These are phyloP conservation scores for Daldinia concentrica DNA, from an alignment of 495 filamentous ascomycete species.

Conservation along the genomic window DNA sequence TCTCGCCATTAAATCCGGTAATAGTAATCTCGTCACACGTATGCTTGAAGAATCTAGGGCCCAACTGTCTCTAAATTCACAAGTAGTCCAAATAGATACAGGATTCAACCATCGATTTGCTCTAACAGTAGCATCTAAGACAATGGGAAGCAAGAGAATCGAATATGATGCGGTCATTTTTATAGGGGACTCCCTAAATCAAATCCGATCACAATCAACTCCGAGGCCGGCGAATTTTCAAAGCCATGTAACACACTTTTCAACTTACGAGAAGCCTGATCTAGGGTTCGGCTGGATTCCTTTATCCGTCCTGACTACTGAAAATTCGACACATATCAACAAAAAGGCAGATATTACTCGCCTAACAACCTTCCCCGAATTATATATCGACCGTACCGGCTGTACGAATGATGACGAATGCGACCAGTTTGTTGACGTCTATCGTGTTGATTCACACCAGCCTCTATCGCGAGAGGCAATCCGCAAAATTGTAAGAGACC, in stretches of 20 bases:
- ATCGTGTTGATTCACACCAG: neutral
- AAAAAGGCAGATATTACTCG: neutral
- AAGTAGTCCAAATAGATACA: neutral
- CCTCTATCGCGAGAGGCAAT: neutral
- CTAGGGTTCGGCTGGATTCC: neutral
- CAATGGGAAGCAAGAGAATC: neutral
- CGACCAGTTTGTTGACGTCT: neutral
- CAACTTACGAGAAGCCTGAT: neutral
- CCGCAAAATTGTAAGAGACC: neutral
- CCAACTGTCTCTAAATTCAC: neutral
- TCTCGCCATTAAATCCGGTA: neutral
- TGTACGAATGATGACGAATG: neutral
- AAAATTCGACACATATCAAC: neutral
- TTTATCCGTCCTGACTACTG: neutral
- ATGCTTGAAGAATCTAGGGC: neutral
- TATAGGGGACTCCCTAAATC: neutral
- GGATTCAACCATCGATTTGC: neutral
- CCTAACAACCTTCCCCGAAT: neutral
- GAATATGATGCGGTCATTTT: neutral
- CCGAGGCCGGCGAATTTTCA: neutral
- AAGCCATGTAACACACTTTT: neutral
- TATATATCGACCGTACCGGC: neutral
- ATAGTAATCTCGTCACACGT: neutral
- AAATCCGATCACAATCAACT: neutral
- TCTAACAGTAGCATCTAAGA: neutral